Evolutionary conservation across 371 early-diverging fungal species (phyloP).

Genomic region (Syncephalastrum sp.): DNA sequence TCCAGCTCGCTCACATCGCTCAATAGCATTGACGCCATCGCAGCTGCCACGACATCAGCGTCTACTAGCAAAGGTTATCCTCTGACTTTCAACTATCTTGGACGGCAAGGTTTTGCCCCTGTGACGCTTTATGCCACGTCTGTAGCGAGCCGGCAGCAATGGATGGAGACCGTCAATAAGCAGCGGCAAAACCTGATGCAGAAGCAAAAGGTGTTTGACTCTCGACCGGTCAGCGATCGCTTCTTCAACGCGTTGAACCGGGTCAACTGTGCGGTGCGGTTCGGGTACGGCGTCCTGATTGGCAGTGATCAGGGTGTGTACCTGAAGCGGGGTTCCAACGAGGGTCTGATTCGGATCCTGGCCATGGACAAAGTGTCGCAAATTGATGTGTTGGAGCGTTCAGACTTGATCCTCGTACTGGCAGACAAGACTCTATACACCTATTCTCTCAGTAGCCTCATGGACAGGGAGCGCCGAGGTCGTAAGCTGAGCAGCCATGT

Average conservation of each 20-base stretch:
- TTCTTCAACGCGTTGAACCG: constrained; percentile 28
- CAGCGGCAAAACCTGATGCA: constrained; percentile 60
- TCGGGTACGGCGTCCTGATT: constrained; percentile 18
- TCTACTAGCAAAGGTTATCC: constrained; percentile 44
- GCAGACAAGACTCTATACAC: constrained; percentile 76
- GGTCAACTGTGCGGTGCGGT: constrained; percentile 25
- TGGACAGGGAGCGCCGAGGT: constrained; percentile 36
- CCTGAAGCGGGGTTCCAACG: constrained; percentile 26
- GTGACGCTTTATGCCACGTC: constrained; percentile 74
- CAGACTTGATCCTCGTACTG: constrained; percentile 69
- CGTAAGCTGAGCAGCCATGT: constrained; percentile 72
- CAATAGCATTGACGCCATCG: constrained; percentile 15
- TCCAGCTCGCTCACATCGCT: constrained; percentile 18
- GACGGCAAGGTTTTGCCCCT: constrained; percentile 58
- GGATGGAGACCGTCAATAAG: constrained; percentile 79
- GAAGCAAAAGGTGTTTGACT: constrained; percentile 61
- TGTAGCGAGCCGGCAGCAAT: constrained; percentile 71
- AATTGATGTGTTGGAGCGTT: constrained; percentile 75
- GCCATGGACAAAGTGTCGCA: constrained; percentile 75
- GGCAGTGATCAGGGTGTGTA: constrained; percentile 53
- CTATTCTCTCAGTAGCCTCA: constrained; percentile 65
- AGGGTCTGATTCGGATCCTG: constrained; percentile 48
- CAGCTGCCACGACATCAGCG: constrained; percentile 4
- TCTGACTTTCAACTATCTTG: constrained; percentile 74
- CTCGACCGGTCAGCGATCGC: constrained; percentile 26